Percentiles rank a stretch among this genome's conserved stretches.
Evolutionary conservation across 129 eudicot species (phyloP).

Genomic region (Chrysanthemum lavandulifolium): DNA sequence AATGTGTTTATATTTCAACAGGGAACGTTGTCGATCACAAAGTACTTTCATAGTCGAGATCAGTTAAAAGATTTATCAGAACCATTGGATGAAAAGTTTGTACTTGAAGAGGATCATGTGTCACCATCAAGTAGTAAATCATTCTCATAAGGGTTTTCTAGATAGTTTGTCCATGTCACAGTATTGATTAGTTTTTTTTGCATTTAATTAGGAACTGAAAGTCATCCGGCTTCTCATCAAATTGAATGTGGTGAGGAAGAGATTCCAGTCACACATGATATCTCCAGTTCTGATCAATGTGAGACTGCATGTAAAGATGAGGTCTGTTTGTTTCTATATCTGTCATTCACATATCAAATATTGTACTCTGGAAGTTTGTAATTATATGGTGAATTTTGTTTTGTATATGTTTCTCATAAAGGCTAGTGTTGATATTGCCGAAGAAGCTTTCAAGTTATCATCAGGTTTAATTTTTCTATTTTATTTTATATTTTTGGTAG

Average conservation of each 20-base stretch:
- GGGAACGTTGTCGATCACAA: constrained; percentile 86
- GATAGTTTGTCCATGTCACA: neutral
- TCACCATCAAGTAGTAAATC: constrained; percentile 46
- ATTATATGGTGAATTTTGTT: constrained; percentile 1
- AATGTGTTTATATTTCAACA: constrained; percentile 25
- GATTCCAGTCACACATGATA: constrained; percentile 21
- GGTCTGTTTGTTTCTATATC: constrained; percentile 33
- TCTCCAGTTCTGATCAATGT: constrained; percentile 26
- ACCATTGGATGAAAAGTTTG: constrained; percentile 31
- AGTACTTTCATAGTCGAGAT: constrained; percentile 60
- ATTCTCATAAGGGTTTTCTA: constrained; percentile 10
- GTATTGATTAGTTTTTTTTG: constrained; percentile 11
- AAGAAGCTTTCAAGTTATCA: constrained; percentile 30
- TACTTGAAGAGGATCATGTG: constrained; percentile 35
- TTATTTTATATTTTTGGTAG: no score
- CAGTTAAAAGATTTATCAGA: constrained; percentile 30
- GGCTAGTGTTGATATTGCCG: constrained; percentile 24
- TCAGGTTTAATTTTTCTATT: constrained; percentile 37
- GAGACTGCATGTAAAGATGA: constrained; percentile 42
- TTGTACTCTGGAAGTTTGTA: constrained; percentile 7
- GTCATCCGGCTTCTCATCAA: constrained; percentile 23
- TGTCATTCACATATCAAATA: neutral
- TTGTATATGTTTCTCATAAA: constrained; percentile 14
- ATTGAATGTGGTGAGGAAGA: constrained; percentile 35
- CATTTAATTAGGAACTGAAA: constrained; percentile 34